phyloP scores from a whole-genome alignment of 139 green algal genomes.

The Picochlorum costavermella region DNA sequence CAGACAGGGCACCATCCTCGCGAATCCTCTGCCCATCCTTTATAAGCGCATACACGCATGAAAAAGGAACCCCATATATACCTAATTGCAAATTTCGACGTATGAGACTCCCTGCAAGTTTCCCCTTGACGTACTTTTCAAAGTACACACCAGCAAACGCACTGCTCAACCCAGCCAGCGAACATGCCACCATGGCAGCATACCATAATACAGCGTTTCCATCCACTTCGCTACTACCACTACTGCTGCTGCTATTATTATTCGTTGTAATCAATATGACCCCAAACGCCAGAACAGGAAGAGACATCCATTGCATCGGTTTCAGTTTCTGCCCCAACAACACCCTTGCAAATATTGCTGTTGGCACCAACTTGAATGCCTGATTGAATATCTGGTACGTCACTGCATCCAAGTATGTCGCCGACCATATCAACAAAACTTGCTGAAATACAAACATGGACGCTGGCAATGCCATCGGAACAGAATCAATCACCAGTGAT shows the following conservation, averaged over 20 bases:
- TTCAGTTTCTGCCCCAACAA: conserved; percentile 45
- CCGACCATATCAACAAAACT: conserved; percentile 45
- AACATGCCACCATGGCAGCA: conserved; percentile 37
- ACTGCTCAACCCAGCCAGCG: conserved; percentile 38
- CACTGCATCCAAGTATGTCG: conserved; percentile 45
- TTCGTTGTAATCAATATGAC: conserved; percentile 49
- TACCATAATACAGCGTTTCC: conserved; percentile 12
- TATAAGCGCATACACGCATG: not conserved
- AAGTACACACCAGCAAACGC: conserved; percentile 37
- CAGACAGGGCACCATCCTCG: conserved; percentile 23
- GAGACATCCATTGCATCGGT: conserved; percentile 43
- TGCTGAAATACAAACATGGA: conserved; percentile 55
- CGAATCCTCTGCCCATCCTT: conserved; percentile 29
- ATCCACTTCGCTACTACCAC: not conserved
- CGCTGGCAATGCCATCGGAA: conserved; percentile 44
- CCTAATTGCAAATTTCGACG: conserved; percentile 48
- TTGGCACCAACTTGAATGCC: conserved; percentile 54
- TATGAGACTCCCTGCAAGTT: conserved; percentile 29
- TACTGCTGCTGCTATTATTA: not conserved
- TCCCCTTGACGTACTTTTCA: conserved; percentile 46
- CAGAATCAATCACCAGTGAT: conserved; percentile 7
- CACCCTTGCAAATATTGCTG: conserved; percentile 43
- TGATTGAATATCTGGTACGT: conserved; percentile 55
- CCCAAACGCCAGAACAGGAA: conserved; percentile 39
- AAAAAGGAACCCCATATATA: conserved; percentile 40